A percentile compares a stretch with the other conserved stretches of the same genome.
Evolutionary conservation across 2,329 filamentous ascomycete species (phyloP).

Genomic region (Rhynchosporium graminicola): DNA sequence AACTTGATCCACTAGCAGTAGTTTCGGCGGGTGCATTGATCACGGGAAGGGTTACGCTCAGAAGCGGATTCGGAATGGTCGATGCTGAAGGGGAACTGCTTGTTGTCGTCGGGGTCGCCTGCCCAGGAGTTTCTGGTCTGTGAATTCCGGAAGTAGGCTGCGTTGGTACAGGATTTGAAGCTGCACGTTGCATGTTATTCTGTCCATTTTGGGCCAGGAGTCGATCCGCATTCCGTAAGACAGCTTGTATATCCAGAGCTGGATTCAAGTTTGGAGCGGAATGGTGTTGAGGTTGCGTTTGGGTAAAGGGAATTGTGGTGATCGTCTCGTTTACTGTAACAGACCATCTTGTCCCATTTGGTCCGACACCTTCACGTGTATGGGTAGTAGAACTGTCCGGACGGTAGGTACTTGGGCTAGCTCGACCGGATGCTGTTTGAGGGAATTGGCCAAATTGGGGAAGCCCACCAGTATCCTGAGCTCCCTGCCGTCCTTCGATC

Average conservation of each 20-base stretch:
- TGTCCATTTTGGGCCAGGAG: constrained; percentile 27
- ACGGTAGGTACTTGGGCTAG: constrained; percentile 37
- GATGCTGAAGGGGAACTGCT: constrained; percentile 25
- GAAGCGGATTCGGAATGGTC: constrained; percentile 14
- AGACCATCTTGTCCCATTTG: constrained; percentile 54
- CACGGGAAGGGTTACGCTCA: neutral
- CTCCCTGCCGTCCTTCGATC: constrained; percentile 32
- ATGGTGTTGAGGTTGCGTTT: constrained; percentile 25
- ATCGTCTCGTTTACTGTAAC: constrained; percentile 52
- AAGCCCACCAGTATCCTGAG: constrained; percentile 27
- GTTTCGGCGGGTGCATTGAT: constrained; percentile 15
- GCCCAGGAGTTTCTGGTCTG: constrained; percentile 18
- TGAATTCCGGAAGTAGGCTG: constrained; percentile 17
- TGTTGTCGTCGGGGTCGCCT: constrained; percentile 24
- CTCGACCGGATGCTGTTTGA: constrained; percentile 33
- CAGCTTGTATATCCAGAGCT: constrained; percentile 33
- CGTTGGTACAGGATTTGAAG: constrained; percentile 27
- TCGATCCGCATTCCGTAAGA: constrained; percentile 35
- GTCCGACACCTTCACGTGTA: constrained; percentile 50
- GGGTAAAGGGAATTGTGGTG: constrained; percentile 32
- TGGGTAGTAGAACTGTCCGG: constrained; percentile 46
- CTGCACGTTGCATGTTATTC: constrained; percentile 30
- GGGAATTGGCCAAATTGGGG: constrained; percentile 31
- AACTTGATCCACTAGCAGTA: constrained; percentile 26
- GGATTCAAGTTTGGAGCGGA: constrained; percentile 24